Percentiles rank a stretch among this genome's conserved stretches.
These are phyloP conservation scores for Lachancea quebecensis DNA, from an alignment of 805 yeast genomes.

Conservation along the genomic window DNA sequence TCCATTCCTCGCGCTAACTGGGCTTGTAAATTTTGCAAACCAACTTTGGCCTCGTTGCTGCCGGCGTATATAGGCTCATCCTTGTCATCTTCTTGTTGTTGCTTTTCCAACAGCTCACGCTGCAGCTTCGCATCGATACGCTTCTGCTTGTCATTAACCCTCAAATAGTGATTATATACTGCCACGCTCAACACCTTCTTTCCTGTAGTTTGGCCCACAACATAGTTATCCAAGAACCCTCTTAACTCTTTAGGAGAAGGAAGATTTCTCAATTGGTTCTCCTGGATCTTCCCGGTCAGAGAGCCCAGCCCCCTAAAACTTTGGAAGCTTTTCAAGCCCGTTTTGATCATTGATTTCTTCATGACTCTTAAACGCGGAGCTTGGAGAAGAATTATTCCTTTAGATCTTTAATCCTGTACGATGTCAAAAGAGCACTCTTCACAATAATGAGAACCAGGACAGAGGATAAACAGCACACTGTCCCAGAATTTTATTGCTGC, in stretches of 20 bases:
- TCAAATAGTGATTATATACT: constrained; percentile 49
- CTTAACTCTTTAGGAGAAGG: constrained; percentile 46
- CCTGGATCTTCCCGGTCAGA: background rate
- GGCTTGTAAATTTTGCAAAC: constrained; percentile 23
- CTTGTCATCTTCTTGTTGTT: constrained; percentile 22
- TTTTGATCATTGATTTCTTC: constrained; percentile 3
- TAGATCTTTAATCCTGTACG: too few relatives aligned
- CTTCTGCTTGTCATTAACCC: constrained; percentile 38
- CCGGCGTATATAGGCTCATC: constrained; percentile 17
- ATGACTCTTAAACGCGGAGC: background rate
- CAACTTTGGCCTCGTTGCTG: constrained; percentile 29
- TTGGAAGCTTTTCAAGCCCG: background rate
- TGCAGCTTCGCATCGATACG: constrained; percentile 26
- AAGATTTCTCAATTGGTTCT: constrained; percentile 16
- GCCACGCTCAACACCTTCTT: constrained; percentile 57
- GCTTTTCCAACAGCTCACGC: constrained; percentile 17
- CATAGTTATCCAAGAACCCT: constrained; percentile 41
- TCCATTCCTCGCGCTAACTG: constrained; percentile 26
- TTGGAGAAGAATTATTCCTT: too few relatives aligned
- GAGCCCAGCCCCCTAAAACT: background rate
- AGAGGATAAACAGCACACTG: constrained; percentile 5
- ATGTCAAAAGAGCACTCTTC: too few relatives aligned
- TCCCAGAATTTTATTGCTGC: constrained; percentile 52
- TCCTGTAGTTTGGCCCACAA: constrained; percentile 50
- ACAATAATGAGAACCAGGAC: background rate